Conservation (phyloP, 495 filamentous ascomycete genomes). For the Aspergillus cavernicola region DNA sequence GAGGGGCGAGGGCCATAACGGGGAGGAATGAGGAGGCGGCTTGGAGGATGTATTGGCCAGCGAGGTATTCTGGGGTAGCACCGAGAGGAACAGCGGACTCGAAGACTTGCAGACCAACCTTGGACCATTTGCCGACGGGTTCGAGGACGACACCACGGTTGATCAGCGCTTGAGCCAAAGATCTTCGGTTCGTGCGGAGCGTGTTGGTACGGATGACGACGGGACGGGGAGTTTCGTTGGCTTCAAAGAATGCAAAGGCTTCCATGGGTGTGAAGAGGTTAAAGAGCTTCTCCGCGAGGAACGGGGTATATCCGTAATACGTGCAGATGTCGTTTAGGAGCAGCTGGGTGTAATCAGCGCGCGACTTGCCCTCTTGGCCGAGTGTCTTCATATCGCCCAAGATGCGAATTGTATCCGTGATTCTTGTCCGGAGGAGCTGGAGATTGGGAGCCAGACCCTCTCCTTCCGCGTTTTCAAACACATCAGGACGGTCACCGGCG, state of each 20-base stretch:
- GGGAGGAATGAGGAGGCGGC: conserved; percentile 96
- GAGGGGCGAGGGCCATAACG: conserved; percentile 93
- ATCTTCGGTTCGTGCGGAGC: conserved; percentile 83
- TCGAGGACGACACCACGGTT: conserved; percentile 96
- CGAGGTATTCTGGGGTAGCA: conserved; percentile 95
- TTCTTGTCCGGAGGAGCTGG: conserved; percentile 82
- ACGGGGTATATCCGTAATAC: conserved; percentile 86
- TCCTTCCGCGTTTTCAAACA: conserved; percentile 57
- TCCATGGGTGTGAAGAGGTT: conserved; percentile 90
- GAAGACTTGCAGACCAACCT: conserved; percentile 94
- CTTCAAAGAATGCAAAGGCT: conserved; percentile 97
- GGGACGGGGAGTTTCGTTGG: conserved; percentile 88
- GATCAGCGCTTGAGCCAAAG: conserved; percentile 90
- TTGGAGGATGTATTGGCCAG: conserved; percentile 96
- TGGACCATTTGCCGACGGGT: conserved; percentile 97
- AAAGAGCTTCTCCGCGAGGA: conserved; percentile 80
- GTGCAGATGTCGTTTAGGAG: conserved; percentile 88
- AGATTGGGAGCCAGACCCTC: conserved; percentile 75
- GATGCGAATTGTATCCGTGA: conserved; percentile 89
- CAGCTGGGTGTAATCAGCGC: conserved; percentile 81
- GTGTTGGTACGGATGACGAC: conserved; percentile 93
- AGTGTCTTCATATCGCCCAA: conserved; percentile 82
- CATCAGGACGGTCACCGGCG: conserved; percentile 68
- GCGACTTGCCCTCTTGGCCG: conserved; percentile 69
- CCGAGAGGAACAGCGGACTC: conserved; percentile 92